A percentile compares a stretch with the other conserved stretches of the same genome.
phyloP scores from a whole-genome alignment of 2,329 filamentous ascomycete genomes.

The Fusarium keratoplasticum region DNA sequence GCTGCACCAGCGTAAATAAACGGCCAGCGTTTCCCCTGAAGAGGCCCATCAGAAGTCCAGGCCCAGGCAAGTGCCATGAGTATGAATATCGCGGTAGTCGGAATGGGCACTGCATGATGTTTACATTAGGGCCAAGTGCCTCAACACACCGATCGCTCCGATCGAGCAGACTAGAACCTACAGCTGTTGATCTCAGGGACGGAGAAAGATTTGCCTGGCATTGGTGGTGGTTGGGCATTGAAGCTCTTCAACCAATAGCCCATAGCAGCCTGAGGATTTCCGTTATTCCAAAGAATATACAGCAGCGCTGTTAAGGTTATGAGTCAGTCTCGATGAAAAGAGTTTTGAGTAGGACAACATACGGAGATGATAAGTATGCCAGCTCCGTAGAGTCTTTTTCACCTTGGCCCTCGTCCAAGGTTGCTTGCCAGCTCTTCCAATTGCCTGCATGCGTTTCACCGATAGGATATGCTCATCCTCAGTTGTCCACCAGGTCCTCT shows the following conservation, averaged over 20 bases:
- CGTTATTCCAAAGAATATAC: slow-evolving; percentile 36
- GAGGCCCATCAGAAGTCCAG: slow-evolving; percentile 34
- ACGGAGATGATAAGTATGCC: slow-evolving; percentile 31
- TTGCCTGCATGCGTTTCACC: slow-evolving; percentile 21
- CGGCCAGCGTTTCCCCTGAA: slow-evolving; percentile 26
- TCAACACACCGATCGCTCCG: background rate
- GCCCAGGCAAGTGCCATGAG: slow-evolving; percentile 28
- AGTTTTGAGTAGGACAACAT: background rate
- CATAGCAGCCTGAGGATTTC: slow-evolving; percentile 26
- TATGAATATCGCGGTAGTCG: slow-evolving; percentile 31
- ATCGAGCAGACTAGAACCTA: background rate
- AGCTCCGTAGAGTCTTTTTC: slow-evolving; percentile 15
- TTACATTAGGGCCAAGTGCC: background rate
- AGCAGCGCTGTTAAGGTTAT: slow-evolving; percentile 9
- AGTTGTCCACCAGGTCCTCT: slow-evolving; percentile 34
- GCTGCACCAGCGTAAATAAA: slow-evolving; percentile 34
- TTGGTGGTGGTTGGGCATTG: slow-evolving; percentile 23
- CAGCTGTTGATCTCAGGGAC: slow-evolving; percentile 26
- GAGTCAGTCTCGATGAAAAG: background rate
- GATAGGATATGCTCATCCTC: slow-evolving; percentile 27
- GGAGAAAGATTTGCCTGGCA: slow-evolving; percentile 25
- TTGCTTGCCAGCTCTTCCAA: slow-evolving; percentile 28
- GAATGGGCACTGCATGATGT: slow-evolving; percentile 20
- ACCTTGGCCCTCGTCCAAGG: slow-evolving; percentile 29
- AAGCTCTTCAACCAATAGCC: slow-evolving; percentile 38